These are phyloP conservation scores for Bipolaris cookei DNA, from an alignment of 2,329 filamentous ascomycete genomes.

Conservation along the genomic window DNA sequence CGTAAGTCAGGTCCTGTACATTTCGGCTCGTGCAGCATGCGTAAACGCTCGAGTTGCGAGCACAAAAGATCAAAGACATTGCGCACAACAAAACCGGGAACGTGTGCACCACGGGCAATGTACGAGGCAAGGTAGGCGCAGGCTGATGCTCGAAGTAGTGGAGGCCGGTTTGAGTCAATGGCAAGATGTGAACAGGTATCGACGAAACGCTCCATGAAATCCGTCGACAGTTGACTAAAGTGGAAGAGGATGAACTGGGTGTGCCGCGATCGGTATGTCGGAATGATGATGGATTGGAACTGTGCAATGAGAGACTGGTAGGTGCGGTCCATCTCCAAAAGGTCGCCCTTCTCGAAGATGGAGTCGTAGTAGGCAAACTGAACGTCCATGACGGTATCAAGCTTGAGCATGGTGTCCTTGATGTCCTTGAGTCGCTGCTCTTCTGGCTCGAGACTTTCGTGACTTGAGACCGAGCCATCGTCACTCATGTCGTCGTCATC, in stretches of 20 bases:
- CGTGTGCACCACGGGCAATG: conserved; percentile 84
- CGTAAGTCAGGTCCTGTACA: conserved; percentile 86
- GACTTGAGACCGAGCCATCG: conserved; percentile 72
- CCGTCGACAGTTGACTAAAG: conserved; percentile 82
- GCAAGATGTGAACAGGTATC: conserved; percentile 76
- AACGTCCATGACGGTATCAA: conserved; percentile 87
- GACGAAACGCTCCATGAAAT: conserved; percentile 81
- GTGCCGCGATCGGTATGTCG: conserved; percentile 89
- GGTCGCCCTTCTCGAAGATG: conserved; percentile 70
- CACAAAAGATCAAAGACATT: conserved; percentile 82
- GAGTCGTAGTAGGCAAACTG: conserved; percentile 84
- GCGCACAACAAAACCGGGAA: conserved; percentile 77
- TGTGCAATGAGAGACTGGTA: conserved; percentile 83
- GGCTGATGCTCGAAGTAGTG: conserved; percentile 79
- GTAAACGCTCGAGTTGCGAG: conserved; percentile 76
- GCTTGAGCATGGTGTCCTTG: conserved; percentile 84
- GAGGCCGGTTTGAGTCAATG: conserved; percentile 67
- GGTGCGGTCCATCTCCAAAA: conserved; percentile 70
- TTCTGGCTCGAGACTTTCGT: conserved; percentile 64
- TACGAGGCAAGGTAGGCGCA: conserved; percentile 94
- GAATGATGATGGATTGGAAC: conserved; percentile 86
- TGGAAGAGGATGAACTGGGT: conserved; percentile 97
- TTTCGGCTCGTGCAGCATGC: conserved; percentile 71
- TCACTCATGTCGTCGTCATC: conserved; percentile 67
- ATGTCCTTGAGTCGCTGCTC: conserved; percentile 70